A percentile compares a stretch with the other conserved stretches of the same genome.
Evolutionary conservation across 1,284 basidiomycete species (phyloP).

Genomic region (Flammula alnicola): DNA sequence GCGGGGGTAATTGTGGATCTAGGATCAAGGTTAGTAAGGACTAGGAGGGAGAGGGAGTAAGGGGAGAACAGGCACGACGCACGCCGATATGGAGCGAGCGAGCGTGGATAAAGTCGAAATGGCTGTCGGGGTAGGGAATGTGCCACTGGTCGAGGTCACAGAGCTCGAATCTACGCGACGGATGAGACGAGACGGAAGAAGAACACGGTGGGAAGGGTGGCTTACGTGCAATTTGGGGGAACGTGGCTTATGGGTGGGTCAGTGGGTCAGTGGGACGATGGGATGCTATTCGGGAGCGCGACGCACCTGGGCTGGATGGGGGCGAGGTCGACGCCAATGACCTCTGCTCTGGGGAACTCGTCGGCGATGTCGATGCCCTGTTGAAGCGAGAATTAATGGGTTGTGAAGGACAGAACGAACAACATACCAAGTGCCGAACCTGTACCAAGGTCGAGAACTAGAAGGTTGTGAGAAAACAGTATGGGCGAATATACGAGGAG

Average conservation of each 20-base stretch:
- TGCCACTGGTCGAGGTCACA: conserved; percentile 62
- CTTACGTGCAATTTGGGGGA: conserved; percentile 71
- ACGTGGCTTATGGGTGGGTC: conserved; percentile 48
- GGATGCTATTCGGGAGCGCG: conserved; percentile 27
- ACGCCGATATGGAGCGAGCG: conserved; percentile 68
- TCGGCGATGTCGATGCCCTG: conserved; percentile 74
- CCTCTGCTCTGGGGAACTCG: conserved; percentile 67
- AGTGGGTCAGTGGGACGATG: conserved; percentile 16
- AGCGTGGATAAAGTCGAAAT: conserved; percentile 71
- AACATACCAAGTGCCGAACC: conserved; percentile 63
- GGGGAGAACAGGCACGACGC: conserved; percentile 26
- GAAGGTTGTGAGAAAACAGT: conserved; percentile 18
- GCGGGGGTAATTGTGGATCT: conserved; percentile 65
- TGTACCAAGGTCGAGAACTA: conserved; percentile 70
- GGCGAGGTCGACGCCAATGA: conserved; percentile 70
- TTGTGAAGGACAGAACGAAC: conserved; percentile 10
- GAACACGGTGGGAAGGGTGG: conserved; percentile 13
- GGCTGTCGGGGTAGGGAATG: conserved; percentile 62
- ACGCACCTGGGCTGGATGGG: conserved; percentile 69
- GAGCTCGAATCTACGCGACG: conserved; percentile 58
- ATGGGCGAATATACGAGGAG: conserved; percentile 20
- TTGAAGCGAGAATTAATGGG: conserved; percentile 8
- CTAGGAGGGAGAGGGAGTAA: conserved; percentile 3
- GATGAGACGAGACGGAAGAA: conserved; percentile 10
- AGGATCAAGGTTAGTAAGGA: conserved; percentile 18